Evolutionary conservation across 345 rosid genomes (phyloP).

Genomic region (Erucastrum elatum): DNA sequence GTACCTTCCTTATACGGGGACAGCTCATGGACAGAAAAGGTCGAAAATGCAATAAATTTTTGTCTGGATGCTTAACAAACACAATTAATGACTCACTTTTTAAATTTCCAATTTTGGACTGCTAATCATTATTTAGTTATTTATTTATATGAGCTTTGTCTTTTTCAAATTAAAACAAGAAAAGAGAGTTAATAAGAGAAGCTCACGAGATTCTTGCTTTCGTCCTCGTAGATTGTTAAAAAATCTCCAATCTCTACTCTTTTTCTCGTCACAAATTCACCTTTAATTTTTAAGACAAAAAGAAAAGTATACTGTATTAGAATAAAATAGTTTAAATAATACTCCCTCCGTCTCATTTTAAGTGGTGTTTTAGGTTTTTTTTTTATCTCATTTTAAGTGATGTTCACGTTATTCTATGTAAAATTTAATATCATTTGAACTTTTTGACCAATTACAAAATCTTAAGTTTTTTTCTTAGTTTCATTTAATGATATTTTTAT

Average conservation of each 20-base stretch:
- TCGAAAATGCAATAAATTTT: conserved; percentile 6
- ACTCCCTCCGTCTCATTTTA: no score
- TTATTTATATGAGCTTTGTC: neutral
- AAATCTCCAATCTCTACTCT: conserved; percentile 56
- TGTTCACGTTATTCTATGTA: no score
- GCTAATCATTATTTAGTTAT: conserved; percentile 24
- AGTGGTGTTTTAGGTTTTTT: no score
- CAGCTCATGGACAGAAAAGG: conserved; percentile 26
- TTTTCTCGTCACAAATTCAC: conserved; percentile 61
- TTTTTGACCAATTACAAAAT: no score
- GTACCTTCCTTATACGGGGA: conserved; percentile 27
- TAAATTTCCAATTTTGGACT: conserved; percentile 24
- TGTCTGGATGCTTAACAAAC: conserved; percentile 51
- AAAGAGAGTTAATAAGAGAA: conserved; percentile 14
- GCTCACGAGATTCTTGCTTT: conserved; percentile 77
- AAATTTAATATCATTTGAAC: no score
- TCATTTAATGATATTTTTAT: no score
- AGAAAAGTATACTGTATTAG: neutral
- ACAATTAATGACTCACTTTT: conserved; percentile 17
- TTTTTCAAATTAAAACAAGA: conserved; percentile 11
- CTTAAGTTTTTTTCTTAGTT: no score
- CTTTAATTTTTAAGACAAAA: conserved; percentile 38
- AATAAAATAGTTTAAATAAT: neutral
- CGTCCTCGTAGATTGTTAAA: conserved; percentile 71
- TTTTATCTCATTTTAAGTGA: no score